These are phyloP conservation scores for Malus sylvestris DNA, from an alignment of 306 rosid genomes.

Conservation along the genomic window DNA sequence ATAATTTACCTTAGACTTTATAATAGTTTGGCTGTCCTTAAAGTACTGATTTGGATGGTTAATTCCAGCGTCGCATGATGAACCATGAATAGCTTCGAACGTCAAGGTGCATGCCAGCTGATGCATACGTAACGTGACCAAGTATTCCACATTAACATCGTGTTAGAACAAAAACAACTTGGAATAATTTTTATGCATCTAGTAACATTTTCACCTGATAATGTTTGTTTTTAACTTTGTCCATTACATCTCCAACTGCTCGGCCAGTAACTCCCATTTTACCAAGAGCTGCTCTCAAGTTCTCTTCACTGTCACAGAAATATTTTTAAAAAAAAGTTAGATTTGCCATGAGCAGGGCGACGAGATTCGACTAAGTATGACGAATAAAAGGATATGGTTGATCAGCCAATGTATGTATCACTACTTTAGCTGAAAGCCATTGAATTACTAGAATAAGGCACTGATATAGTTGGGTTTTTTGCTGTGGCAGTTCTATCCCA, in stretches of 20 bases:
- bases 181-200: slow-evolving; percentile 13
- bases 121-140: slow-evolving; percentile 20
- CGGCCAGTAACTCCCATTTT: slow-evolving; percentile 76
- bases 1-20: slow-evolving; percentile 48
- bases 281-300: slow-evolving; percentile 78
- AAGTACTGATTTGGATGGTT: slow-evolving; percentile 98
- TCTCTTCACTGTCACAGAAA: slow-evolving; percentile 64
- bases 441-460: not conserved
- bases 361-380: not conserved
- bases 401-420: not conserved
- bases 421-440: not conserved
- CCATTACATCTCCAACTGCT: slow-evolving; percentile 66
- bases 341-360: not conserved
- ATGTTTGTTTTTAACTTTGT: slow-evolving; percentile 80
- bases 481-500: not conserved
- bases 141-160: slow-evolving; percentile 17
- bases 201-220: slow-evolving; percentile 55
- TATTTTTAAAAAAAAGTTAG: not conserved
- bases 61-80: slow-evolving; percentile 81
- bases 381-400: not conserved
- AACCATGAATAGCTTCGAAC: slow-evolving; percentile 74
- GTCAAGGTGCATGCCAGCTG: slow-evolving; percentile 98
- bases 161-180: slow-evolving; percentile 1
- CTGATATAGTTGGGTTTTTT: not conserved
- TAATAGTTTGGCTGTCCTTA: slow-evolving; percentile 65